Percentiles rank a stretch among this genome's conserved stretches.
Evolutionary conservation across 805 yeast genomes (phyloP).

Genomic region (Metschnikowia lachancei): DNA sequence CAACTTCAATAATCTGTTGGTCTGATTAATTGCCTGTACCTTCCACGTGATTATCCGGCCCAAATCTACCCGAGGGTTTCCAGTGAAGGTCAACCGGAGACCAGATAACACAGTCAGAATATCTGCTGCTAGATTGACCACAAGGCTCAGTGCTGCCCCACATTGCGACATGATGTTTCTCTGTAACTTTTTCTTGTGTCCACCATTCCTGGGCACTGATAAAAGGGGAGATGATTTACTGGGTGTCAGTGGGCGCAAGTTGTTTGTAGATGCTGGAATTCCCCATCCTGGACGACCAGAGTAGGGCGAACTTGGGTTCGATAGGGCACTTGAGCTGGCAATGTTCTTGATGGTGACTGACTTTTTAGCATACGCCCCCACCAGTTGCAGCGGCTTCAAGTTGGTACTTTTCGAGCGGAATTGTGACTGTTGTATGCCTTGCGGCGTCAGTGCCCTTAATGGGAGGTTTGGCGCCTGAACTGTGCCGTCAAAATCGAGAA

Average conservation of each 20-base stretch:
- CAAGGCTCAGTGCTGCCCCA: conserved; percentile 29
- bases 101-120: conserved; percentile 36
- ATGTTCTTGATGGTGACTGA: conserved; percentile 25
- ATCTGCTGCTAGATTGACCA: conserved; percentile 35
- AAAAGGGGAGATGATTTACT: conserved; percentile 11
- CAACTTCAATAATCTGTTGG: conserved; percentile 49
- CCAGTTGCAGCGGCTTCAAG: conserved; percentile 4
- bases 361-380: conserved; percentile 10
- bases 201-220: conserved; percentile 5
- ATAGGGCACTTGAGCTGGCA: conserved; percentile 10
- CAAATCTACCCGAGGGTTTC: conserved; percentile 56
- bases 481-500: conserved; percentile 28
- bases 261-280: not conserved
- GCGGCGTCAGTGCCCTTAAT: not conserved
- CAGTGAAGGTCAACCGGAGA: conserved; percentile 42
- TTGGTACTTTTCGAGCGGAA: conserved; percentile 9
- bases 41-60: conserved; percentile 64
- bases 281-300: conserved; percentile 5
- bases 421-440: conserved; percentile 6
- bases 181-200: conserved; percentile 2
- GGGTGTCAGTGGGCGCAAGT: conserved; percentile 1
- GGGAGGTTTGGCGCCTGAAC: not conserved
- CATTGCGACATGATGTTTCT: conserved; percentile 8
- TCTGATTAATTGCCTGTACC: conserved; percentile 62
- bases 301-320: conserved; percentile 1